phyloP scores from a whole-genome alignment of 345 rosid species.

The Populus nigra region DNA sequence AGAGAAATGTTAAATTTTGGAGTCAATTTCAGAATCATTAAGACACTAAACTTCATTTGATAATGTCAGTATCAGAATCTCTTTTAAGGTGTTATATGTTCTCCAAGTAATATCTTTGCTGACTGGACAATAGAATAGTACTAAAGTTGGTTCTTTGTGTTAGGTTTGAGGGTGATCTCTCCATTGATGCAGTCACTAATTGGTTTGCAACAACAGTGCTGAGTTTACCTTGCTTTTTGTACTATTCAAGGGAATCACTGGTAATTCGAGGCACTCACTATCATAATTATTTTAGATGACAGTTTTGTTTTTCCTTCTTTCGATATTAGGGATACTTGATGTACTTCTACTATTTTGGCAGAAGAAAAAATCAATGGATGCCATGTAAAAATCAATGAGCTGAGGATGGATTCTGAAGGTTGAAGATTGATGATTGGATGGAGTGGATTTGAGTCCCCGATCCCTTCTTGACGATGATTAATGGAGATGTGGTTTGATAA shows the following conservation, averaged over 20 bases:
- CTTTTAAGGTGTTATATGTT: neutral
- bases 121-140: neutral
- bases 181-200: conserved; percentile 70
- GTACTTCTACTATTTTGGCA: neutral
- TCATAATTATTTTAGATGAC: neutral
- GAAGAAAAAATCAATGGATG: too few relatives aligned
- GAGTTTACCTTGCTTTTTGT: conserved; percentile 77
- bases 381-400: too few relatives aligned
- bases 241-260: conserved; percentile 79
- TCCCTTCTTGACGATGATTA: too few relatives aligned
- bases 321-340: too few relatives aligned
- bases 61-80: neutral
- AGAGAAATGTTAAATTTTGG: neutral
- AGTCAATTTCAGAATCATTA: neutral
- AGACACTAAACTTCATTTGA: neutral
- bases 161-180: conserved; percentile 76
- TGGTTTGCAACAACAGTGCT: conserved; percentile 79
- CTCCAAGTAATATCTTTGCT: conserved; percentile 1
- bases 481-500: too few relatives aligned
- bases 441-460: too few relatives aligned
- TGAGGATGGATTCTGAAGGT: neutral
- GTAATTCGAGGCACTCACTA: conserved; percentile 38
- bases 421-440: too few relatives aligned
- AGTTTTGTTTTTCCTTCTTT: neutral
- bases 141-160: conserved; percentile 16